Evolutionary conservation across 768 basidiomycete species (phyloP).

Genomic region (Mycena vulgaris): DNA sequence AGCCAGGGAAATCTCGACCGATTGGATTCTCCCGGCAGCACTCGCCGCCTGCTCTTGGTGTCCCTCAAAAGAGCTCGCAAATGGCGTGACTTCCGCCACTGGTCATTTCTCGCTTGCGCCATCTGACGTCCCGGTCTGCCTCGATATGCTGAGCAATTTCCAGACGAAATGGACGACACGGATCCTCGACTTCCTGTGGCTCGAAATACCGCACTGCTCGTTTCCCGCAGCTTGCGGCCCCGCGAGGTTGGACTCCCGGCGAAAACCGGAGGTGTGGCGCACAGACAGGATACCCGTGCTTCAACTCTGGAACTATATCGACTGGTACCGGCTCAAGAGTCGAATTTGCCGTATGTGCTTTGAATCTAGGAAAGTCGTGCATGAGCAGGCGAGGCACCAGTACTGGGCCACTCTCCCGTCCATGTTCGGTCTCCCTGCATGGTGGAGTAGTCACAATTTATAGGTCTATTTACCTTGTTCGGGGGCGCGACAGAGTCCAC

Average conservation of each 20-base stretch:
- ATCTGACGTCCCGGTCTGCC: not conserved
- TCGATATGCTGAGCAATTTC: not conserved
- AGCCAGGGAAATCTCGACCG: not conserved
- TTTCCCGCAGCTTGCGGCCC: not conserved
- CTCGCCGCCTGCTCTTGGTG: not conserved
- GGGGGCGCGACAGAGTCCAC: too few species aligned
- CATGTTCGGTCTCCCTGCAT: not conserved
- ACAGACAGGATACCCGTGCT: not conserved
- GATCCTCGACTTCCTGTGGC: not conserved
- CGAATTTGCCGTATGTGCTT: not conserved
- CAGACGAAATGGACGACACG: not conserved
- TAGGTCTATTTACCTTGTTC: too few species aligned
- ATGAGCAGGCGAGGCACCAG: not conserved
- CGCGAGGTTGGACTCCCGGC: not conserved
- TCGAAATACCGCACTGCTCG: not conserved
- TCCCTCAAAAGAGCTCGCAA: not conserved
- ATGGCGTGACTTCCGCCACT: not conserved
- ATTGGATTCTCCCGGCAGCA: constrained; percentile 4
- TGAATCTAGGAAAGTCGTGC: not conserved
- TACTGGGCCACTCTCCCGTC: not conserved
- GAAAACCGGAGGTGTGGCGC: not conserved
- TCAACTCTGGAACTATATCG: not conserved
- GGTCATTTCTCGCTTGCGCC: not conserved
- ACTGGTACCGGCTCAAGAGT: not conserved
- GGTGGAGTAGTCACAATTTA: not conserved